phyloP scores from a whole-genome alignment of 495 filamentous ascomycete species.

The Platismatia glauca region DNA sequence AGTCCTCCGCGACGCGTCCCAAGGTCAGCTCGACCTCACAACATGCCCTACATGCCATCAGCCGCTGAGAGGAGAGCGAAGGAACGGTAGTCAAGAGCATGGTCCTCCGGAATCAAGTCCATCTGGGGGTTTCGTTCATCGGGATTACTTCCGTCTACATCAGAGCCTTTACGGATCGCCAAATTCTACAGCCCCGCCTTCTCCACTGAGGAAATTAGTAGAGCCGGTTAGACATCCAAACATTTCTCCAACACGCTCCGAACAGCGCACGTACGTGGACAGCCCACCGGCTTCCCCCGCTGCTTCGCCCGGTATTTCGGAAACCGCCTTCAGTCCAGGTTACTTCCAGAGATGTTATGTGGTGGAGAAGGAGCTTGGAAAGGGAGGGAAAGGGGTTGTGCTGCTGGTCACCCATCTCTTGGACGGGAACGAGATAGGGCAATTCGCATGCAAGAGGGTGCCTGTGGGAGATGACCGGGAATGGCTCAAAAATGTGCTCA shows the following conservation, averaged over 20 bases:
- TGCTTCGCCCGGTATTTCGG: slow-evolving; percentile 59
- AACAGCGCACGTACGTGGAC: slow-evolving; percentile 43
- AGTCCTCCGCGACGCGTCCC: slow-evolving; percentile 57
- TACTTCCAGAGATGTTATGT: slow-evolving; percentile 92
- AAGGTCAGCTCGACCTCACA: slow-evolving; percentile 42
- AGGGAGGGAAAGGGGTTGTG: slow-evolving; percentile 90
- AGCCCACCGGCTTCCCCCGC: slow-evolving; percentile 37
- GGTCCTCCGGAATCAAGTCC: slow-evolving; percentile 29
- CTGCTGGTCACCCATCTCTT: slow-evolving; percentile 83
- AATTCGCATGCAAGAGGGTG: slow-evolving; percentile 95
- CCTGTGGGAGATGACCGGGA: slow-evolving; percentile 92
- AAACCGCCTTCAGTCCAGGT: slow-evolving; percentile 76
- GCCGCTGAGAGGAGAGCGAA: slow-evolving; percentile 51
- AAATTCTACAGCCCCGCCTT: slow-evolving; percentile 40
- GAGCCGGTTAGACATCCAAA: slow-evolving; percentile 36
- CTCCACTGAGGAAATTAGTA: slow-evolving; percentile 44
- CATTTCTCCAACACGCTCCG: slow-evolving; percentile 28
- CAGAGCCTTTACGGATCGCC: slow-evolving; percentile 46
- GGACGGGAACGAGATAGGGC: slow-evolving; percentile 74
- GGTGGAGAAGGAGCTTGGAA: slow-evolving; percentile 73
- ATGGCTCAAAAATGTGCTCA: slow-evolving; percentile 89
- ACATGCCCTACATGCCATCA: slow-evolving; percentile 86
- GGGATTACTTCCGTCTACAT: slow-evolving; percentile 87
- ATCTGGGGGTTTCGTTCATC: slow-evolving; percentile 68
- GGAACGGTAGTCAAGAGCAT: slow-evolving; percentile 32